Evolutionary conservation across 495 filamentous ascomycete genomes (phyloP).

Genomic region (Penicillium riverlandense): DNA sequence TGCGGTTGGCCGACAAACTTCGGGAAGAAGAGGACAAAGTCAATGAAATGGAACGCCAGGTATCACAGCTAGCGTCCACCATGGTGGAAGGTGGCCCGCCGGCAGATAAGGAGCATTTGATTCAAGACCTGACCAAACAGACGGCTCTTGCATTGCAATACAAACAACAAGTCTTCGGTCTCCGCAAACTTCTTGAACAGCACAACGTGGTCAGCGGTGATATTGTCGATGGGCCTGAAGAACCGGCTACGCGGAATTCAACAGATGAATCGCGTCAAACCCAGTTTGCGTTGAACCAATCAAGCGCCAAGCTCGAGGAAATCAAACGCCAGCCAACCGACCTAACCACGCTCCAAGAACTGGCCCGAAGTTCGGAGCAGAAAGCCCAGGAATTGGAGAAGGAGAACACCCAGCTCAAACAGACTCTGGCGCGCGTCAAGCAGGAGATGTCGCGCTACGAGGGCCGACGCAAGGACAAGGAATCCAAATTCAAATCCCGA

Average conservation of each 20-base stretch:
- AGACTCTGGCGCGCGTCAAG: constrained; percentile 45
- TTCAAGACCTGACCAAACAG: constrained; percentile 57
- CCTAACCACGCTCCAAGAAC: constrained; percentile 42
- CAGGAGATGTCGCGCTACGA: constrained; percentile 48
- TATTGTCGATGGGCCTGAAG: constrained; percentile 33
- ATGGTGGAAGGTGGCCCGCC: constrained; percentile 40
- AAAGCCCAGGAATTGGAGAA: constrained; percentile 55
- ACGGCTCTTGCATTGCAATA: constrained; percentile 61
- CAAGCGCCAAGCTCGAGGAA: constrained; percentile 54
- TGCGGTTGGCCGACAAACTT: constrained; percentile 63
- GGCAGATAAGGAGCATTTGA: constrained; percentile 41
- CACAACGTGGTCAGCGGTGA: constrained; percentile 36
- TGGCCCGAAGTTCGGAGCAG: constrained; percentile 57
- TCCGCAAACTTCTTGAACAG: constrained; percentile 47
- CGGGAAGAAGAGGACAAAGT: constrained; percentile 54
- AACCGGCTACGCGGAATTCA: constrained; percentile 32
- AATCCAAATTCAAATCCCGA: constrained; percentile 42
- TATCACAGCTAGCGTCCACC: constrained; percentile 53
- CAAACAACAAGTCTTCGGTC: constrained; percentile 56
- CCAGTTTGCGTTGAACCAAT: constrained; percentile 44
- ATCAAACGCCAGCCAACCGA: constrained; percentile 47
- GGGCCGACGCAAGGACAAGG: constrained; percentile 43
- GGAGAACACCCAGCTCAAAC: constrained; percentile 46
- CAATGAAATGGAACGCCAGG: constrained; percentile 44
- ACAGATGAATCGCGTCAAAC: constrained; percentile 34